These are phyloP conservation scores for Exophiala calicioides DNA, from an alignment of 2,329 filamentous ascomycete genomes.

Conservation along the genomic window DNA sequence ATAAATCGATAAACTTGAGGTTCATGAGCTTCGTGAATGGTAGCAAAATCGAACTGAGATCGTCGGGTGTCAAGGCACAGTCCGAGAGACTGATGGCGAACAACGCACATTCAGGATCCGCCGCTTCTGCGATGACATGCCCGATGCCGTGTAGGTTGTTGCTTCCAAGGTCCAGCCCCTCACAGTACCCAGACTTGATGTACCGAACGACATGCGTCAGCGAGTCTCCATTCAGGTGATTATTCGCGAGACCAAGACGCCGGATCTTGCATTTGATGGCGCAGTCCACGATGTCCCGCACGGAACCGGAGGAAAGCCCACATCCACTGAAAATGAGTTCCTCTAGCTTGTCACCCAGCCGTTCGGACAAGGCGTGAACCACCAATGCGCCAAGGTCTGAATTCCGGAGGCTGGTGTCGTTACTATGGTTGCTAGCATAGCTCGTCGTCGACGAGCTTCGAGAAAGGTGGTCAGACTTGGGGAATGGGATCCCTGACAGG, in stretches of 20 bases:
- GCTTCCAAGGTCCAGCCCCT: conserved; percentile 84
- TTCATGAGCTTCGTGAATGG: conserved; percentile 67
- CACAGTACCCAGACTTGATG: conserved; percentile 72
- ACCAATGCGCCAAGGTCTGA: conserved; percentile 66
- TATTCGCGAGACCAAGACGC: conserved; percentile 80
- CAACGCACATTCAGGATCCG: conserved; percentile 57
- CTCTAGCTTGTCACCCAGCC: conserved; percentile 75
- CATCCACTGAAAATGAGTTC: conserved; percentile 83
- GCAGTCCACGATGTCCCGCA: conserved; percentile 78
- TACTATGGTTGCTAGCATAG: conserved; percentile 9
- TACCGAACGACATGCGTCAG: conserved; percentile 76
- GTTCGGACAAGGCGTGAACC: conserved; percentile 72
- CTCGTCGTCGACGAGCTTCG: conserved; percentile 24
- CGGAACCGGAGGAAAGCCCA: conserved; percentile 67
- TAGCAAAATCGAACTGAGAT: conserved; percentile 74
- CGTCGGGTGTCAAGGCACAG: conserved; percentile 74
- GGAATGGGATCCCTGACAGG: conserved; percentile 80
- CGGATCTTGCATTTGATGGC: conserved; percentile 75
- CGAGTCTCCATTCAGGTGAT: conserved; percentile 72
- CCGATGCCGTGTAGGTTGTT: conserved; percentile 65
- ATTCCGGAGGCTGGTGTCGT: conserved; percentile 22
- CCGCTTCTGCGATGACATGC: conserved; percentile 51
- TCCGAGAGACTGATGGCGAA: conserved; percentile 85
- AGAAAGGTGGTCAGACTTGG: conserved; percentile 31
- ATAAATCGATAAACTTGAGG: conserved; percentile 88